Percentiles rank a stretch among this genome's conserved stretches.
These are phyloP conservation scores for Aspergillus terreus DNA, from an alignment of 2,329 filamentous ascomycete genomes.

Conservation along the genomic window DNA sequence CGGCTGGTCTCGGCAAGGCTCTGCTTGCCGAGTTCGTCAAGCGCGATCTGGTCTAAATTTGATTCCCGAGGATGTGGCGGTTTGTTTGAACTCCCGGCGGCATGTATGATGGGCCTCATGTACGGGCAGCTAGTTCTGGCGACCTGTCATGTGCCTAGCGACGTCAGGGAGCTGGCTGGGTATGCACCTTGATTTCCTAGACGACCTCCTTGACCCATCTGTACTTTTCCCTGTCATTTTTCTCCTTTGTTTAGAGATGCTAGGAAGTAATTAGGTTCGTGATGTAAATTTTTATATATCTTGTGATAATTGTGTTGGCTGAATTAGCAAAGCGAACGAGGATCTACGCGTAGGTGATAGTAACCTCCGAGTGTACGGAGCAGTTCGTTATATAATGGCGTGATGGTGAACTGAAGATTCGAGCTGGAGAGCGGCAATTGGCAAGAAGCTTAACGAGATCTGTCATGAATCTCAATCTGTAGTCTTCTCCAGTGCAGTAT, in stretches of 20 bases:
- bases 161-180: background rate
- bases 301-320: background rate
- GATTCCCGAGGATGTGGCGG: background rate
- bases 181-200: background rate
- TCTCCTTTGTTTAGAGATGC: slow-evolving; percentile 30
- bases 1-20: slow-evolving; percentile 86
- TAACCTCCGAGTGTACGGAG: background rate
- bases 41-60: slow-evolving; percentile 79
- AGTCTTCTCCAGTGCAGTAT: no score
- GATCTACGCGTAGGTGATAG: background rate
- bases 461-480: no score
- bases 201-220: slow-evolving; percentile 17
- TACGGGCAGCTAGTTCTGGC: background rate
- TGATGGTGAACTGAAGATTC: background rate
- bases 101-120: background rate
- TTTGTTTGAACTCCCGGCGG: background rate
- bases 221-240: slow-evolving; percentile 25
- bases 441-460: no score
- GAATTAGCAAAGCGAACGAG: background rate
- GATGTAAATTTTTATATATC: slow-evolving; percentile 22
- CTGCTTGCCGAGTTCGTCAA: slow-evolving; percentile 94
- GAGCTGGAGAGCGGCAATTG: background rate
- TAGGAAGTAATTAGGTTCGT: slow-evolving; percentile 32
- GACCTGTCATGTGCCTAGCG: background rate
- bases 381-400: background rate